Evolutionary conservation across 768 basidiomycete genomes (phyloP).

Genomic region (Boletus bicolor): DNA sequence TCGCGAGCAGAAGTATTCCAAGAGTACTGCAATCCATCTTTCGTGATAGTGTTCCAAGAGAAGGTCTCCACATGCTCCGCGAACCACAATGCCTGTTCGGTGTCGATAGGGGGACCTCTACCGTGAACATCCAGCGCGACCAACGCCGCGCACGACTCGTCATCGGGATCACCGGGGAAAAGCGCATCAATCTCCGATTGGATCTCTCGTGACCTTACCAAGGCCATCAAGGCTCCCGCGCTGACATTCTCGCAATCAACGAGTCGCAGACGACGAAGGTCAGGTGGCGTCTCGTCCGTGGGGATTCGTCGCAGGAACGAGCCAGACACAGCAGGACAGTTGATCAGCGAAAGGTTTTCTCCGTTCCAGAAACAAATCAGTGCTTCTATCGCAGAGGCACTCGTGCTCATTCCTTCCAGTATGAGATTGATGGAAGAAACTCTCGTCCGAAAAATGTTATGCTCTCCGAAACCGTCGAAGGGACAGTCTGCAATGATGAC

Average conservation of each 20-base stretch:
- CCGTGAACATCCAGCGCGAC: conserved; percentile 5
- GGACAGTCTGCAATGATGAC: conserved; percentile 1
- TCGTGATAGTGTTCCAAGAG: conserved; percentile 4
- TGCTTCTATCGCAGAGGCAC: not conserved
- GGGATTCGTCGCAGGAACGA: conserved; percentile 4
- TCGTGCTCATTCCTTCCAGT: conserved; percentile 1
- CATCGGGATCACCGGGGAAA: not conserved
- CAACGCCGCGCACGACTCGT: conserved; percentile 1
- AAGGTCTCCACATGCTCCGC: conserved; percentile 1
- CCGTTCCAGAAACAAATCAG: conserved; percentile 9
- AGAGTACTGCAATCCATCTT: conserved; percentile 1
- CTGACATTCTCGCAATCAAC: conserved; percentile 5
- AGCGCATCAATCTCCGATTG: not conserved
- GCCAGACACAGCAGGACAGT: conserved; percentile 1
- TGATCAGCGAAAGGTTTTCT: conserved; percentile 3
- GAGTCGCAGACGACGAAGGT: conserved; percentile 3
- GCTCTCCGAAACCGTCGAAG: conserved; percentile 2
- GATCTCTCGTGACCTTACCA: conserved; percentile 3
- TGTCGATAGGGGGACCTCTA: not conserved
- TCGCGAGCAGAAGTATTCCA: not conserved
- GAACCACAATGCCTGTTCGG: conserved; percentile 5
- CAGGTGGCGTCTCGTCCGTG: not conserved
- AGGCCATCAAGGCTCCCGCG: not conserved
- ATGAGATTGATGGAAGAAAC: not conserved
- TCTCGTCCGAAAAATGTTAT: not conserved